Evolutionary conservation across 495 filamentous ascomycete genomes (phyloP), one percentile per base, ranked within the genome.

Genomic region (Aspergillus carlsbadensis): DNA sequence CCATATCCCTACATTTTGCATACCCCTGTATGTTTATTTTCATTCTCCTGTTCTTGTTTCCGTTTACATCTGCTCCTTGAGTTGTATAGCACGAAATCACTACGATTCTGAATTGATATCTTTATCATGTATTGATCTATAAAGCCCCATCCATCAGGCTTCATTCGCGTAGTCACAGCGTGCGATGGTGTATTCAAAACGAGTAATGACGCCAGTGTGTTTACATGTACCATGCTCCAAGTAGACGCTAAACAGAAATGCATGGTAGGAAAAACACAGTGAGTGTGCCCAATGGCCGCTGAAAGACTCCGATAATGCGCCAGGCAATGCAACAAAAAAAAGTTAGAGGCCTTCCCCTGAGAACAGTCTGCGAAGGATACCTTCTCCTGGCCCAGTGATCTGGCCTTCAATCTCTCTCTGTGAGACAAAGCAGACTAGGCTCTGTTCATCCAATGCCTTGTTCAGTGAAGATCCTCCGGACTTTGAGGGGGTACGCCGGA

Each of bases 391-490:
- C 10, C 89, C 88, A 24, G 84, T 84, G 45, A 91, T 81, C 33
- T 87, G 88, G 22, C 75, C 72, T 61, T 88, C 82, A 43, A 95
- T 77, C 70, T 95, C 90, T 60, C 79, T 85, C 63, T 90, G 87
- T 6, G 88, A 85, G 10, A 92, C 87, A 70, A 87, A 89, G 65
- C 88, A 88, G 13, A 85, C 83, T 26, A 92, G 80, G 33, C 84
- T 81, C 68, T 84, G 86, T 60, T 91, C 90, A 56, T 91, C 87
- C 69, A 67, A 73, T 58, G 63, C 64, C 64, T 63, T 77, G 37
- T 68, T 74, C n/a, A 76, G 73, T 8, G 75, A 65, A 2, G 67
- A 63, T 18, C 74, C 78, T 58, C 73, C 78, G 3, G 79, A 78
- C 64, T 84, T 87, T 29, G 80, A 84, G 3, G 85, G 83, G 10